Conservation (phyloP, 228 moss, liverwort and hornwort genomes). For the Sphagnum fallax region DNA sequence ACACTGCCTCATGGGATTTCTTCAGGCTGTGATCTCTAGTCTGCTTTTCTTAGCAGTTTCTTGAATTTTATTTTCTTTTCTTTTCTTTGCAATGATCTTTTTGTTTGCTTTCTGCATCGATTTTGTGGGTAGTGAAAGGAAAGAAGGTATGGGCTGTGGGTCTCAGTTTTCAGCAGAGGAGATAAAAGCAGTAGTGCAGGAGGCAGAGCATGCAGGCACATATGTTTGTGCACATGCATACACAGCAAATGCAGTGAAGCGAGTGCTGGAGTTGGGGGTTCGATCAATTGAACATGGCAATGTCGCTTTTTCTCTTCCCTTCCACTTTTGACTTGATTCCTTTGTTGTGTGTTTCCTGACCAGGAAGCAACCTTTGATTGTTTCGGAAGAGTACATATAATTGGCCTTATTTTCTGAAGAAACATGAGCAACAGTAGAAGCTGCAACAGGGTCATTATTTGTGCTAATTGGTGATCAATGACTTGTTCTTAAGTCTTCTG, state of each 20-base stretch:
- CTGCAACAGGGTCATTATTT: no score
- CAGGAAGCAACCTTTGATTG: neutral
- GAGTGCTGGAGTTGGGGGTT: conserved; percentile 53
- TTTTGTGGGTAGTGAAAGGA: neutral
- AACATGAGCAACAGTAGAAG: no score
- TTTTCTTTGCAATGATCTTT: neutral
- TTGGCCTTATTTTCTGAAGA: no score
- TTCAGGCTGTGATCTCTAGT: neutral
- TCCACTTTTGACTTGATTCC: neutral
- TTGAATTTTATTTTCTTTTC: neutral
- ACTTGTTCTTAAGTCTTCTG: no score
- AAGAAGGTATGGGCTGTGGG: neutral
- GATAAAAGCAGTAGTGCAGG: conserved; percentile 54
- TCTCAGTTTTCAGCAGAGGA: conserved; percentile 39
- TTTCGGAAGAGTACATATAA: neutral
- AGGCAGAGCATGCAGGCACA: conserved; percentile 38
- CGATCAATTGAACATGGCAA: conserved; percentile 67
- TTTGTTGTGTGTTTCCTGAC: neutral
- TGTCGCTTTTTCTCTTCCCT: conserved; percentile 3
- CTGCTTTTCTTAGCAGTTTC: neutral
- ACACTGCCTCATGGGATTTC: no score
- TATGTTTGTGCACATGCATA: conserved; percentile 66
- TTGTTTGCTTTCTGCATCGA: neutral
- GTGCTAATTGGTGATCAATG: no score
- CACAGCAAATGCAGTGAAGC: conserved; percentile 47